Evolutionary conservation across 2,329 filamentous ascomycete genomes (phyloP).

Genomic region (Zymoseptoria passerinii): DNA sequence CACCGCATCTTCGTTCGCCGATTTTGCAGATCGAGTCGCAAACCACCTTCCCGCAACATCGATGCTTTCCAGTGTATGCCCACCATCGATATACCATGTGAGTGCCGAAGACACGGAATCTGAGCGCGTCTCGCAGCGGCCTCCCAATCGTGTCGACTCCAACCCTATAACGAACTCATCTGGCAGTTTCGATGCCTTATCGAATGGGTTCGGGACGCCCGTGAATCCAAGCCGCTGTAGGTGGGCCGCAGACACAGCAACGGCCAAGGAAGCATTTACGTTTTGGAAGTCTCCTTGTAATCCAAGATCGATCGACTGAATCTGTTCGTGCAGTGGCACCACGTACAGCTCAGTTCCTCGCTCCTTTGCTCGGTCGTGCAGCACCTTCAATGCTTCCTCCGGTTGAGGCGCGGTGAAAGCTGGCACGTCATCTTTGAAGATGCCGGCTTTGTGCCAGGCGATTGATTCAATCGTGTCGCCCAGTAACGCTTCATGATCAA

Average conservation of each 20-base stretch:
- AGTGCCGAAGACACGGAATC: slow-evolving; percentile 44
- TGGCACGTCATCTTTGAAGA: slow-evolving; percentile 61
- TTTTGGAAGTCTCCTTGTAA: slow-evolving; percentile 56
- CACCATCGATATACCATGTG: slow-evolving; percentile 77
- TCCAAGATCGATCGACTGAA: slow-evolving; percentile 45
- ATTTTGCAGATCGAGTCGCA: slow-evolving; percentile 34
- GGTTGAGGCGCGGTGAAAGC: slow-evolving; percentile 57
- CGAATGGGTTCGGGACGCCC: slow-evolving; percentile 34
- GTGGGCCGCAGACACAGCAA: slow-evolving; percentile 52
- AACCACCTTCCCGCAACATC: slow-evolving; percentile 72
- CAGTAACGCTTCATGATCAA: slow-evolving; percentile 77
- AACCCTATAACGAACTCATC: slow-evolving; percentile 57
- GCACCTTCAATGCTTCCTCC: slow-evolving; percentile 46
- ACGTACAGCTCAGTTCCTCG: slow-evolving; percentile 42
- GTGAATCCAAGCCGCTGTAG: slow-evolving; percentile 39
- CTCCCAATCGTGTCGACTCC: slow-evolving; percentile 58
- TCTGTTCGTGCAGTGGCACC: slow-evolving; percentile 42
- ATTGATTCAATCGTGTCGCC: slow-evolving; percentile 73
- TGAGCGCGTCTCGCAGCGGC: slow-evolving; percentile 64
- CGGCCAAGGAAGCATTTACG: slow-evolving; percentile 53
- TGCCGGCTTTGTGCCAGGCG: slow-evolving; percentile 86
- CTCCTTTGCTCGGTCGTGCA: slow-evolving; percentile 48
- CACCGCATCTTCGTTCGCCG: slow-evolving; percentile 15
- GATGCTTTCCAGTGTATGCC: slow-evolving; percentile 79
- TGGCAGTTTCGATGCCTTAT: slow-evolving; percentile 44